These are phyloP conservation scores for Cucumis hystrix DNA, from an alignment of 306 rosid species.

Conservation along the genomic window DNA sequence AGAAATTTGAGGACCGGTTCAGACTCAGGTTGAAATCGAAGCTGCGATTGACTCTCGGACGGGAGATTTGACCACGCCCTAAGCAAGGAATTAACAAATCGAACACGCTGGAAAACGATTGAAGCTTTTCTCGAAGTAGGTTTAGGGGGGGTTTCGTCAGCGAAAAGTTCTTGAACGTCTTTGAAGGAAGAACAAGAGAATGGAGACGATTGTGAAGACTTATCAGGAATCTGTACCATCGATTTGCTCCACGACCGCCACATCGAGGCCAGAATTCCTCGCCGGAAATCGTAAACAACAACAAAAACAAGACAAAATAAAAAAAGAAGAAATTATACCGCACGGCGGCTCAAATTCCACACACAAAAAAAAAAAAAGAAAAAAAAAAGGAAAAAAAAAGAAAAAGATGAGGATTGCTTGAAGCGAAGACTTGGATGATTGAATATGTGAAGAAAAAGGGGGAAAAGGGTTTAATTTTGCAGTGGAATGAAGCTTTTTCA, in stretches of 20 bases:
- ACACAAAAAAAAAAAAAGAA: no score
- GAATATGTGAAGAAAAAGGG: slow-evolving; percentile 16
- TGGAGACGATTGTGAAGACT: slow-evolving; percentile 31
- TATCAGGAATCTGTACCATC: slow-evolving; percentile 41
- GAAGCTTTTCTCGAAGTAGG: slow-evolving; percentile 26
- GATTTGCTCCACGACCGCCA: slow-evolving; percentile 77
- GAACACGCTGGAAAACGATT: slow-evolving; percentile 64
- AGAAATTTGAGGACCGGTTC: not conserved
- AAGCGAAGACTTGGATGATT: slow-evolving; percentile 29
- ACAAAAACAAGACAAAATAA: not conserved
- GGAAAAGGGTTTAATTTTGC: slow-evolving; percentile 10
- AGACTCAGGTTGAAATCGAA: not conserved
- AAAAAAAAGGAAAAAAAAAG: not conserved
- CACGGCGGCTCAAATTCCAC: not conserved
- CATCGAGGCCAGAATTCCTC: slow-evolving; percentile 42
- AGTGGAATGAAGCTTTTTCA: not conserved
- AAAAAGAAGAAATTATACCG: not conserved
- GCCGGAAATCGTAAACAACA: not conserved
- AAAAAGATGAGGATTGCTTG: slow-evolving; percentile 11
- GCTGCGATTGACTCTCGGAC: not conserved
- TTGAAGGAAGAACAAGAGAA: slow-evolving; percentile 84
- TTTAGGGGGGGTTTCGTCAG: slow-evolving; percentile 33
- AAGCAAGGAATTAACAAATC: slow-evolving; percentile 45
- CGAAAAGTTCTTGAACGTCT: slow-evolving; percentile 58
- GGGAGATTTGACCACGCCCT: slow-evolving; percentile 28